Conservation (phyloP, 208 protist genomes). For the Herpetomonas tarakana region DNA sequence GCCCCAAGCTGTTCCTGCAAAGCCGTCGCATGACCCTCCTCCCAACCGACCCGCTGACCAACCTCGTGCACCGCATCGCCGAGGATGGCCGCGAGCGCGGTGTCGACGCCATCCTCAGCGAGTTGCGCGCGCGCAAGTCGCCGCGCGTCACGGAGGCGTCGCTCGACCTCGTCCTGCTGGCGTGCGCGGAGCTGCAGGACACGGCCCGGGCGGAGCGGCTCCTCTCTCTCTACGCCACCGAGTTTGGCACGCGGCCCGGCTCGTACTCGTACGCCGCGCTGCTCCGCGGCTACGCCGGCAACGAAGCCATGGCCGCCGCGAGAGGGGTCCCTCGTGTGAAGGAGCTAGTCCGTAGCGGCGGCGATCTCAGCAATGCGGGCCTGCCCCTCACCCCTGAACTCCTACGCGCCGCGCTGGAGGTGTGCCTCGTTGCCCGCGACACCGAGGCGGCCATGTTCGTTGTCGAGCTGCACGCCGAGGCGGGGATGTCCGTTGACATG, state of each 20-base stretch:
- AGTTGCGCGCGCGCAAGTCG: slow-evolving; percentile 4
- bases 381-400: slow-evolving; percentile 15
- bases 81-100: slow-evolving; percentile 10
- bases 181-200: slow-evolving; percentile 21
- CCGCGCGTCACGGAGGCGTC: slow-evolving; percentile 37
- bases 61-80: slow-evolving; percentile 34
- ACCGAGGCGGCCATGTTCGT: slow-evolving; percentile 35
- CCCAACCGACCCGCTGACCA: slow-evolving; percentile 50
- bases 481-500: slow-evolving; percentile 31
- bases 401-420: slow-evolving; percentile 47
- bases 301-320: background rate
- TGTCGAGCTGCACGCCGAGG: slow-evolving; percentile 33
- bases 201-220: slow-evolving; percentile 13
- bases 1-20: slow-evolving; percentile 53
- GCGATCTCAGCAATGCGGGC: slow-evolving; percentile 26
- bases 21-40: slow-evolving; percentile 44
- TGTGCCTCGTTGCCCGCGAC: slow-evolving; percentile 56
- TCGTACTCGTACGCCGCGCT: background rate
- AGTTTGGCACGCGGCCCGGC: background rate
- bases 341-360: slow-evolving; percentile 11
- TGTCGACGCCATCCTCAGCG: slow-evolving; percentile 13
- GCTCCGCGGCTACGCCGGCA: background rate
- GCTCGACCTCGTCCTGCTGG: slow-evolving; percentile 57
- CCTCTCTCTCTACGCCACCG: background rate
- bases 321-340: slow-evolving; percentile 9